These are phyloP conservation scores for Senna siamea DNA, from an alignment of 306 rosid genomes.

Conservation along the genomic window DNA sequence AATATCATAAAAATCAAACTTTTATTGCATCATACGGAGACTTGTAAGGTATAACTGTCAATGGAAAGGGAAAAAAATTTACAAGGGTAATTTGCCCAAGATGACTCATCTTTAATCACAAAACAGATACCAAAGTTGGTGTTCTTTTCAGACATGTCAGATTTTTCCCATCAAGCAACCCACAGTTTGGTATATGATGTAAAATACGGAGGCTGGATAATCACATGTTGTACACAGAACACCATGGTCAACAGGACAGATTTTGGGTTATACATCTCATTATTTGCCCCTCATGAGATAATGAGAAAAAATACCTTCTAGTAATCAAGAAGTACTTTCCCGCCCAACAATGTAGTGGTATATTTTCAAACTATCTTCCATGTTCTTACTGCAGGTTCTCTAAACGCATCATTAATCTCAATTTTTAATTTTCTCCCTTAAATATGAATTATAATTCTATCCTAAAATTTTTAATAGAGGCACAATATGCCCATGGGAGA, in stretches of 20 bases:
- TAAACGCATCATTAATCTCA: background rate
- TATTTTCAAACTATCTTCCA: background rate
- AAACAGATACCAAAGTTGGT: no score
- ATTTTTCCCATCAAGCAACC: no score
- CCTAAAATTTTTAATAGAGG: background rate
- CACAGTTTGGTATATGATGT: no score
- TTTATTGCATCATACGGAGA: constrained; percentile 14
- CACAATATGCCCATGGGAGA: background rate
- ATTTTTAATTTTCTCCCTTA: background rate
- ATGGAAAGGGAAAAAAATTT: constrained; percentile 21
- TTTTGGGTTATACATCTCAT: constrained; percentile 6
- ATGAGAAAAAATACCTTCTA: no score
- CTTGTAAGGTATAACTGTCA: constrained; percentile 5
- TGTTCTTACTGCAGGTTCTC: background rate
- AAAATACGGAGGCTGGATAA: no score
- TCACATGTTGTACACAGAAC: no score
- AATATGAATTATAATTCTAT: background rate
- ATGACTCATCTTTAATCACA: constrained; percentile 16
- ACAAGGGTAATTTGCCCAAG: constrained; percentile 19
- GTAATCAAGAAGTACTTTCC: no score
- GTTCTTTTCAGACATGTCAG: no score
- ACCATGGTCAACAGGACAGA: no score
- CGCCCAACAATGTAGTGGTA: no score
- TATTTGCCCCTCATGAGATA: no score
- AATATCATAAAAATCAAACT: constrained; percentile 27